Percentiles rank a stretch among this genome's conserved stretches.
These are phyloP conservation scores for Rhodamnia rubescens DNA, from an alignment of 345 rosid genomes.

Conservation along the genomic window DNA sequence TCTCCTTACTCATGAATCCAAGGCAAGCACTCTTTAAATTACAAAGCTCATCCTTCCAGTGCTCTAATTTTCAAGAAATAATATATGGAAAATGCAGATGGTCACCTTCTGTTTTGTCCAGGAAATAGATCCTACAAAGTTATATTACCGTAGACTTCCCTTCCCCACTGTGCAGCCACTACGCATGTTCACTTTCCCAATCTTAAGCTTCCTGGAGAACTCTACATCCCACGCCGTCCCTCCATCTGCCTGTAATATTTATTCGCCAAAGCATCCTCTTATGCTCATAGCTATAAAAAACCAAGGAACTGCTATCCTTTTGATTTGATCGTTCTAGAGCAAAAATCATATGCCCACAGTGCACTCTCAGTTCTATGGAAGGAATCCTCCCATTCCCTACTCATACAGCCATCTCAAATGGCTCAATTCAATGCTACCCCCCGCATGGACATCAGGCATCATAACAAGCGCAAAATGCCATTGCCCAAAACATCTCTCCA, in stretches of 20 bases:
- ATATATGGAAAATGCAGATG: not conserved
- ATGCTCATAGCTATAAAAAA: not conserved
- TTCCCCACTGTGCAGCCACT: not conserved
- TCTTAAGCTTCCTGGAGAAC: not conserved
- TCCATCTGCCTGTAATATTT: not conserved
- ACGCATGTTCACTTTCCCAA: not conserved
- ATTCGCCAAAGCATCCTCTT: not conserved
- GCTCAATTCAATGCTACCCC: not conserved
- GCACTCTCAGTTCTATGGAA: not conserved
- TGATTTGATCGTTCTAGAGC: not conserved
- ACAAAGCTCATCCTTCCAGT: not conserved
- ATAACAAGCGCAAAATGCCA: not conserved
- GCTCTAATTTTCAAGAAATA: not conserved
- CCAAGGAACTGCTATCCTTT: not conserved
- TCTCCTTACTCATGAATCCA: not conserved
- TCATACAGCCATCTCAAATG: not conserved
- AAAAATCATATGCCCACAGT: not conserved
- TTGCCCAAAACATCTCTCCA: not conserved
- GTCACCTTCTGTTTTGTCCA: not conserved
- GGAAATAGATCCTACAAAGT: not conserved
- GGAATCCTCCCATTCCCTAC: not conserved
- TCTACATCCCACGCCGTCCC: not conserved
- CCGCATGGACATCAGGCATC: not conserved
- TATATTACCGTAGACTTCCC: not conserved
- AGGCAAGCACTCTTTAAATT: not conserved